Evolutionary conservation across 2,329 filamentous ascomycete species (phyloP), one percentile per base, ranked within the genome.

Genomic region (Pseudogymnoascus destructans): DNA sequence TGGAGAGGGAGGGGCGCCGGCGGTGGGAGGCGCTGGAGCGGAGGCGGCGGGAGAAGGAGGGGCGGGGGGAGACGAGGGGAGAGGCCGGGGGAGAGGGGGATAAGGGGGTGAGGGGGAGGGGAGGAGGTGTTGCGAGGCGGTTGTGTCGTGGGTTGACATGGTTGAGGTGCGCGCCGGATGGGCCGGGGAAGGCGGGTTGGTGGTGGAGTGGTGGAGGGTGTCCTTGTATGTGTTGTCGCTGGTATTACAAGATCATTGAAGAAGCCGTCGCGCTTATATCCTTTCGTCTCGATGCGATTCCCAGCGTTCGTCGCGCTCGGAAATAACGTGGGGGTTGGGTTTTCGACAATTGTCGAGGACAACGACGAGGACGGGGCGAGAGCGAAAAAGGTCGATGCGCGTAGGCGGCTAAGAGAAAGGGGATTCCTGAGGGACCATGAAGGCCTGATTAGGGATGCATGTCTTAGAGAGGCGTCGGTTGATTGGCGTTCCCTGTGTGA

Each of bases 131-230:
- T 73, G 75, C 59, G 76, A 77, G 60, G 77, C 71, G 59, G 76
- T 75, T 49, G 70, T 68, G 68, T 77, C 77, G 70, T 80, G 75
- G 65, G 74, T 73, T 32, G 77, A 75, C 77, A 80, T 80, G 32
- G 59, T 70, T 59, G 33, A 58, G 59, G 32, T 2, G 52, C 32
- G 36, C 36, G 36, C 36, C 36, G 25, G 54, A 30, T 30, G 54
- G 19, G 54, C 54, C 54, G 54, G 54, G 19, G 19, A n/a, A 21
- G 15, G 5, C 40, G 40, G 23, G 19, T 8, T 27, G 36, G 35
- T 36, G 15, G 21, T 54, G 19, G 58, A 23, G n/a, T 40, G 21
- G 49, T 7, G 23, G 30, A 42, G 17, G 21, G 27, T 19, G 36
- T 32, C 49, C 33, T 17, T 55, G 49, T 25, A 27, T 35, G 40